phyloP scores from a whole-genome alignment of 257 asterid species.

The Penstemon eatonii region DNA sequence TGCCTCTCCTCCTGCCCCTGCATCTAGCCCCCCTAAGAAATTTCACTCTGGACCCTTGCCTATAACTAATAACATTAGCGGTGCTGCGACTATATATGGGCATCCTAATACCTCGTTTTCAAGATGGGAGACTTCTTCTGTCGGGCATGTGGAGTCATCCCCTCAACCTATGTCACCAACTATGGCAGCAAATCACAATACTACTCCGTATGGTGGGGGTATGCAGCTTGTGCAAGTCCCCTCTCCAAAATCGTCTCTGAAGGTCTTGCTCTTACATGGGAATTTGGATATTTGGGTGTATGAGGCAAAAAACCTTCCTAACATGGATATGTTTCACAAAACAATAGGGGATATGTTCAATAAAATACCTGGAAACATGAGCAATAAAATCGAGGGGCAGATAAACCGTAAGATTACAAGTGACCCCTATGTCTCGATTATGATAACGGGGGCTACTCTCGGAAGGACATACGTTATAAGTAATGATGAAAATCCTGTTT shows the following conservation, averaged over 20 bases:
- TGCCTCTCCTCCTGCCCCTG: constrained; percentile 56
- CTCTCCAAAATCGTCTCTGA: constrained; percentile 57
- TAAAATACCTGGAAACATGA: constrained; percentile 69
- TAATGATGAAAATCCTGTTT: constrained; percentile 81
- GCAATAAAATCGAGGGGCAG: constrained; percentile 80
- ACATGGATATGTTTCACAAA: constrained; percentile 99
- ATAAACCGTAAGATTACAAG: constrained; percentile 75
- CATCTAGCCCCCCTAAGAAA: constrained; percentile 41
- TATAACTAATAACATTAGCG: constrained; percentile 35
- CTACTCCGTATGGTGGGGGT: constrained; percentile 29
- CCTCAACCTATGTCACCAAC: constrained; percentile 30
- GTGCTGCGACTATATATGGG: constrained; percentile 43
- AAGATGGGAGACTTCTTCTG: constrained; percentile 46
- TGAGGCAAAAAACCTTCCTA: constrained; percentile 95
- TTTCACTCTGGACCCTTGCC: constrained; percentile 65
- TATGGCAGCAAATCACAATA: constrained; percentile 28
- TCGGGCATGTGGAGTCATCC: constrained; percentile 26
- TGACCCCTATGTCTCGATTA: constrained; percentile 84
- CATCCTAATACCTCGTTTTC: constrained; percentile 62
- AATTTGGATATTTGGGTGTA: constrained; percentile 80
- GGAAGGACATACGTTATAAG: constrained; percentile 88
- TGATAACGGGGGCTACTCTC: constrained; percentile 62
- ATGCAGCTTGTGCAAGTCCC: constrained; percentile 67
- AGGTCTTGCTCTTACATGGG: constrained; percentile 79
- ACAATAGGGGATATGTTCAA: constrained; percentile 86